These are phyloP conservation scores for Trichoderma guizhouense DNA, from an alignment of 2,329 filamentous ascomycete species.

Conservation along the genomic window DNA sequence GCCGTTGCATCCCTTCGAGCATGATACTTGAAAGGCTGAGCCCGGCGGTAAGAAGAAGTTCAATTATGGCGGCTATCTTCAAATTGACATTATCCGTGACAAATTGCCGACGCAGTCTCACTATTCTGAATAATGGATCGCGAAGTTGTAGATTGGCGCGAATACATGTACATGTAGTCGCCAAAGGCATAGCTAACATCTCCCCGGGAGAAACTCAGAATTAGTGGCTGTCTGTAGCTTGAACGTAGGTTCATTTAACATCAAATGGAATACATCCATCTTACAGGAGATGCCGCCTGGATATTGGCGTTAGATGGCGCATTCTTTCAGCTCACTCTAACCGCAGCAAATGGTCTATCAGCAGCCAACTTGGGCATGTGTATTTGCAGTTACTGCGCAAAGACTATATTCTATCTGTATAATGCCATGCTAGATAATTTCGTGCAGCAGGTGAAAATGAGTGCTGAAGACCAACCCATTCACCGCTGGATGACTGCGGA, in stretches of 20 bases:
- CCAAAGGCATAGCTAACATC: not conserved
- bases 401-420: not conserved
- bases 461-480: not conserved
- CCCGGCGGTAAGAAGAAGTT: not conserved
- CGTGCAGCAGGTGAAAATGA: not conserved
- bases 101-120: not conserved
- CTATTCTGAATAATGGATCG: not conserved
- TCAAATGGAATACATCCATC: not conserved
- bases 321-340: not conserved
- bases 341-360: not conserved
- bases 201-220: not conserved
- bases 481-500: not conserved
- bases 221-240: not conserved
- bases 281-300: not conserved
- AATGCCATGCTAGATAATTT: not conserved
- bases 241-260: not conserved
- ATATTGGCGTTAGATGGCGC: not conserved
- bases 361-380: not conserved
- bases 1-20: not conserved
- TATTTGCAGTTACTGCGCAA: not conserved
- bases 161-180: not conserved
- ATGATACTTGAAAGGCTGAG: not conserved
- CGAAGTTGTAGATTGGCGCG: not conserved
- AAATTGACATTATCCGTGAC: not conserved
- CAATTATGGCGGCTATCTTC: not conserved